Conservation (phyloP, 208 protist species). For the Trichomonas vaginalis region DNA sequence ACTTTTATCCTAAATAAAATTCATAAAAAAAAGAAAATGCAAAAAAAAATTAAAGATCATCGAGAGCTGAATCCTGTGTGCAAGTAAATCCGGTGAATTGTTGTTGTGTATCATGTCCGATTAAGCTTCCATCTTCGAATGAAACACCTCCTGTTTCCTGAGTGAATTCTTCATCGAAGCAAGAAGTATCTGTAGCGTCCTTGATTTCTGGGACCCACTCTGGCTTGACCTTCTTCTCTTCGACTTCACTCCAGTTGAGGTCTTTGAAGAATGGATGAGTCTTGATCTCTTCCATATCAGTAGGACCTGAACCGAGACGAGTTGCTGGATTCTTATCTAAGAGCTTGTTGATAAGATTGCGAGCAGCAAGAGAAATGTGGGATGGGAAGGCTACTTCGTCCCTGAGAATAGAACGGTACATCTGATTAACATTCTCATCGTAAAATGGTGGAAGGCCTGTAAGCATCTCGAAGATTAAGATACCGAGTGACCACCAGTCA, state of each 20-base stretch:
- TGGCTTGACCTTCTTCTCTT: neutral
- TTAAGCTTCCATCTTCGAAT: neutral
- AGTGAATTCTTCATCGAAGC: neutral
- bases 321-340: constrained; percentile 12
- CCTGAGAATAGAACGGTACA: neutral
- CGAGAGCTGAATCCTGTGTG: neutral
- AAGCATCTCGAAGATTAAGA: constrained; percentile 53
- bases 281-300: constrained; percentile 16
- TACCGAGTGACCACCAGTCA: constrained; percentile 55
- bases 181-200: neutral
- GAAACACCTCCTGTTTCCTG: neutral
- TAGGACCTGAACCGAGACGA: neutral
- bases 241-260: neutral
- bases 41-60: neutral
- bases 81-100: neutral
- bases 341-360: neutral
- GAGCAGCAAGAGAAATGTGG: neutral
- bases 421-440: neutral
- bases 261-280: constrained; percentile 16
- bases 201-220: neutral
- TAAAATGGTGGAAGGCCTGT: constrained; percentile 33
- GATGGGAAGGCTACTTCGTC: neutral
- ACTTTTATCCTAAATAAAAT: no score
- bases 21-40: neutral
- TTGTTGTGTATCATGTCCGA: neutral